Percentiles rank a stretch among this genome's conserved stretches.
These are phyloP conservation scores for Diaporthe batatas DNA, from an alignment of 2,329 filamentous ascomycete genomes.

Conservation along the genomic window DNA sequence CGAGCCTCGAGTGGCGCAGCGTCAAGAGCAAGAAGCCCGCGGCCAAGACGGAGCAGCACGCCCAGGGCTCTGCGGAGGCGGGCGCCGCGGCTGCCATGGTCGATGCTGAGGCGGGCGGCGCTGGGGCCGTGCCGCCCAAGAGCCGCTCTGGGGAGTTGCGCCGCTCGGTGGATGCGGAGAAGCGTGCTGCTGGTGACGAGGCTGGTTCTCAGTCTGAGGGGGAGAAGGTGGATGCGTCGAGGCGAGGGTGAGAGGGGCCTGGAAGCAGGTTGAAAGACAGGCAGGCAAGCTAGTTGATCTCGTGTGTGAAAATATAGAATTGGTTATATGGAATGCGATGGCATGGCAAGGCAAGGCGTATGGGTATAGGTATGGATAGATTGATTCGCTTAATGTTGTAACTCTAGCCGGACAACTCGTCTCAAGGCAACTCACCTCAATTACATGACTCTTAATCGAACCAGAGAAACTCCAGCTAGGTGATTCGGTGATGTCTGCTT, in stretches of 20 bases:
- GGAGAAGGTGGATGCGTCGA: neutral
- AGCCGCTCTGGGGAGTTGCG: neutral
- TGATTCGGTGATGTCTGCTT: neutral
- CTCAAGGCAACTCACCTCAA: conserved; percentile 8
- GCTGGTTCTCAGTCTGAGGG: neutral
- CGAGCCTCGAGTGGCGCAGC: conserved; percentile 71
- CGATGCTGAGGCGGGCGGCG: neutral
- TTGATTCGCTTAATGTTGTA: neutral
- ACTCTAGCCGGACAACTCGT: neutral
- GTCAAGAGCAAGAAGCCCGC: conserved; percentile 52
- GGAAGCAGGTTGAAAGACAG: too few relatives aligned
- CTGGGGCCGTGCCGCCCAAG: neutral
- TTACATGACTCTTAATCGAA: neutral
- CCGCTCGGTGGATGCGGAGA: neutral
- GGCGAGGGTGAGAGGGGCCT: neutral
- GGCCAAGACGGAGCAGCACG: conserved; percentile 42
- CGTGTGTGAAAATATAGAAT: neutral
- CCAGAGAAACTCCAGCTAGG: neutral
- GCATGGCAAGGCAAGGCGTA: neutral
- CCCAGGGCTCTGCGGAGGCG: neutral
- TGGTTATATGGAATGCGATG: neutral
- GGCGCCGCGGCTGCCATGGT: neutral
- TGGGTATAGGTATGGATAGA: neutral
- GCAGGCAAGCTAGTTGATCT: neutral
- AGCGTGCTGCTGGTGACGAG: neutral